These are phyloP conservation scores for Cladosporium sphaerospermum DNA, from an alignment of 2,329 filamentous ascomycete genomes.

Conservation along the genomic window DNA sequence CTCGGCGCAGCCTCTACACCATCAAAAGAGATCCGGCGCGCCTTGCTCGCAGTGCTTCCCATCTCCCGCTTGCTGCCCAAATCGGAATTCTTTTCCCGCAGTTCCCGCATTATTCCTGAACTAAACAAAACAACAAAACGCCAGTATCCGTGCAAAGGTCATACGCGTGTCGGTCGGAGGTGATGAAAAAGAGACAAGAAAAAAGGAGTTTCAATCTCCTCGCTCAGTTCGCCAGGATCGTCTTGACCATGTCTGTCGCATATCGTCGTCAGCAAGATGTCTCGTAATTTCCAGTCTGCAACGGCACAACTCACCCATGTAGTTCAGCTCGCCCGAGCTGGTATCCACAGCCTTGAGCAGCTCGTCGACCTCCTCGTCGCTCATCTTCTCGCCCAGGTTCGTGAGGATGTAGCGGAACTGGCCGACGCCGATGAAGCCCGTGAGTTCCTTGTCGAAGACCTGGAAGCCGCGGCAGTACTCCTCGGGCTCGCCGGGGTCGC, in stretches of 20 bases:
- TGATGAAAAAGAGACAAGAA: neutral
- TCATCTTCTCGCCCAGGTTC: constrained; percentile 98
- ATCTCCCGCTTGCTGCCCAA: too few species aligned
- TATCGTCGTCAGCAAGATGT: neutral
- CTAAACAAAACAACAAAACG: neutral
- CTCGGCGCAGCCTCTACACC: neutral
- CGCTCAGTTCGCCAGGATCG: constrained; percentile 34
- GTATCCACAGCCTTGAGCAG: constrained; percentile 97
- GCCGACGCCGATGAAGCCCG: constrained; percentile 93
- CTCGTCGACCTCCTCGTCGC: constrained; percentile 97
- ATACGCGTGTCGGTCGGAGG: neutral
- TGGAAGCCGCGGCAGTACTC: constrained; percentile 99
- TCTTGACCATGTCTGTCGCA: constrained; percentile 33
- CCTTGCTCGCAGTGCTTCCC: neutral
- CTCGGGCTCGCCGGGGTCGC: constrained; percentile 93
- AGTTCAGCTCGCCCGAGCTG: constrained; percentile 94
- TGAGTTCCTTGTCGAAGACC: constrained; percentile 99
- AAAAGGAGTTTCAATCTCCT: neutral
- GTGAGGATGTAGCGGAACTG: constrained; percentile 97
- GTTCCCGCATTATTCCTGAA: neutral
- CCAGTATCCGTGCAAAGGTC: constrained; percentile 8
- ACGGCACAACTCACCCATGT: constrained; percentile 62
- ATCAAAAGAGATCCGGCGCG: neutral
- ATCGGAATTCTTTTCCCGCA: neutral
- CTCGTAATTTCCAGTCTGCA: neutral